Evolutionary conservation across 2,329 filamentous ascomycete species (phyloP), one percentile per base, ranked within the genome.

Genomic region (Plenodomus biglobosus): DNA sequence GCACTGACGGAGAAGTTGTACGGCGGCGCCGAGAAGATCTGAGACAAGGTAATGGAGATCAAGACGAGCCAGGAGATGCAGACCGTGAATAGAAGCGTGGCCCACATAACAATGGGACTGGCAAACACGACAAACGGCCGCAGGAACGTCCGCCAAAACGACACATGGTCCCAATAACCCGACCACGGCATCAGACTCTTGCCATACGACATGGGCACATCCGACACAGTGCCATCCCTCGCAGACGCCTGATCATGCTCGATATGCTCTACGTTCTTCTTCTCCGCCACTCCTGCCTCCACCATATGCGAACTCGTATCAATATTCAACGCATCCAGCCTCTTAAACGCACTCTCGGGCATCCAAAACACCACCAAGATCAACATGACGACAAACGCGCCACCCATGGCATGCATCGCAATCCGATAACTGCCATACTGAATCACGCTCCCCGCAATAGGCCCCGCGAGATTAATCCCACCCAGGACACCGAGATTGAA

Each of bases 61-160:
- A 60, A 46, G 2, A 64, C 59, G 1, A 64, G 57, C 61, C 61
- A 64, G n/a, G 59, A 62, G n/a, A 64, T 59, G 36, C 59, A 61
- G 17, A 58, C 58, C 0, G 61, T 64, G 44, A 62, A 64, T 5
- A 62, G 44, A 17, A 64, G 43, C 8, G 59, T 62, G 2, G 57
- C 61, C 59, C 59, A 64, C 43, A 56, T 52, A 11, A 64, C 61
- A 3, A 58, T 52, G 15, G 61, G 59, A 21, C 55, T 59, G 3
- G 46, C 20, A 16, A 62, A 44, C 20, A 55, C 17, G 6, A 56
- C 42, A 36, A 62, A 64, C 1, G 61, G 61, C 1, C 59, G 55
- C 10, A 64, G 36, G 0, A 62, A 36, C 2, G 57, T 61, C 15
- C 57, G 40, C 57, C 56, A 64, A 34, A 59, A 62, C 3, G 59